Base-by-base conservation (phyloP, 345 rosid genomes). In the Capsella bursapastoris region DNA sequence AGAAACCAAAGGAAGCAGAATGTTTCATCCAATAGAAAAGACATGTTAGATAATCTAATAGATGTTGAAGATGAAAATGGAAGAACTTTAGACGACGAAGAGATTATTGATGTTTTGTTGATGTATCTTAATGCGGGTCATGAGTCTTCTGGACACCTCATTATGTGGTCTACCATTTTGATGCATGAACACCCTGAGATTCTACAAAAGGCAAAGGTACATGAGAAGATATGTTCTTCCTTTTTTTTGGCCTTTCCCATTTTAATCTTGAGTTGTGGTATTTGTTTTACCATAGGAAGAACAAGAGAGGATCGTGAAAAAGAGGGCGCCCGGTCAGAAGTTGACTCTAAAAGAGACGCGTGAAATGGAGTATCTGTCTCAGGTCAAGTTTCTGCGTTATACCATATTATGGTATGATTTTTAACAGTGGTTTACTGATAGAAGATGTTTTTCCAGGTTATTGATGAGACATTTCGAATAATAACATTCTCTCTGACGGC, bases 111-210 rank as follows among this genome's bases (percentile, higher is more conserved):
- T 56, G 51, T 93, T 34, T 66, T 89, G 56, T 15, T 93, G 37
- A 91, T 89, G 96, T 93, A 93, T 79, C 82, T 93, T 64, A 89
- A 91, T 80, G 98, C 96, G 0, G 96, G 96, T 60, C 96, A 93
- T 59, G 97, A 93, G 81, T 93, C 98, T 53, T 90, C 97, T 1
- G 97, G 87, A 16, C 97, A 93, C 66, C 84, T 86, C 72, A 87
- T 79, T 2, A 93, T 91, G 91, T 89, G 97, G 97, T 86, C 96
- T 2, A 80, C 92, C 34, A 57, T 93, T 77, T 84, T 84, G 58
- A 86, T 93, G 10, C 96, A 93, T 52, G 78, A 86, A 41, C 87
- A 93, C 65, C 91, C 92, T 2, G 80, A 91, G 64, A 64, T 83
- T 68, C 81, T 88, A 4, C 67, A 77, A 35, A 88, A 85, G 71